phyloP scores from a whole-genome alignment of 306 rosid genomes.

The Quercus bicolor region DNA sequence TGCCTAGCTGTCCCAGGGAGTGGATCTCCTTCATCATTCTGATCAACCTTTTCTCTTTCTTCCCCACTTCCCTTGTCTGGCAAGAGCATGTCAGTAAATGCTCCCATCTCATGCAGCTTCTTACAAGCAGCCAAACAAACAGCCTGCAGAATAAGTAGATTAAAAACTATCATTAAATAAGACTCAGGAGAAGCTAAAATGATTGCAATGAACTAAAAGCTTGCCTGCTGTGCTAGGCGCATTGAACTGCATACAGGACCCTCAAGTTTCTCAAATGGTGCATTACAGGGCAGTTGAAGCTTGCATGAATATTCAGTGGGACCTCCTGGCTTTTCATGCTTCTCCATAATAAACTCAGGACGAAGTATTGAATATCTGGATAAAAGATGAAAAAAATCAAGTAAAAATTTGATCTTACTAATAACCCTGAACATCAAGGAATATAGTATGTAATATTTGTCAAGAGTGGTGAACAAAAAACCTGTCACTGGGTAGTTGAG shows the following conservation, averaged over 20 bases:
- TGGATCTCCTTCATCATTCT: conserved; percentile 86
- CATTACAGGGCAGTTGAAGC: conserved; percentile 99
- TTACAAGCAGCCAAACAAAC: conserved; percentile 99
- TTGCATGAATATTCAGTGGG: conserved; percentile 92
- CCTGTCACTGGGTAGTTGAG: conserved; percentile 99
- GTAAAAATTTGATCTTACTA: conserved; percentile 12
- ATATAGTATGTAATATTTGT: conserved; percentile 12
- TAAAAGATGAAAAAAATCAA: conserved; percentile 5
- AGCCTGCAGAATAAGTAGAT: conserved; percentile 55
- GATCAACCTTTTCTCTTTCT: conserved; percentile 82
- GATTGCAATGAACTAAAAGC: conserved; percentile 18
- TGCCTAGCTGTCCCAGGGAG: conserved; percentile 99
- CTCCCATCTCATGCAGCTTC: conserved; percentile 99
- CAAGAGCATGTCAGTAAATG: conserved; percentile 97
- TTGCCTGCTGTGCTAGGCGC: conserved; percentile 98
- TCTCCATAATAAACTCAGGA: conserved; percentile 95
- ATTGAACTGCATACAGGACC: conserved; percentile 93
- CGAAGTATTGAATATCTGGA: conserved; percentile 93
- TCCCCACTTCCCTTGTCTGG: conserved; percentile 99
- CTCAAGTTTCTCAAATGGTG: conserved; percentile 95
- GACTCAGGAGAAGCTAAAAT: conserved; percentile 5
- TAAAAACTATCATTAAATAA: conserved; percentile 21
- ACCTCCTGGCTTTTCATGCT: conserved; percentile 82
- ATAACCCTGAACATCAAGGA: neutral
- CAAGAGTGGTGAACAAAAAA: conserved; percentile 27